Evolutionary conservation across 805 yeast species (phyloP), one percentile per base, ranked within the genome.

Genomic region (Teunomyces funiuensis): DNA sequence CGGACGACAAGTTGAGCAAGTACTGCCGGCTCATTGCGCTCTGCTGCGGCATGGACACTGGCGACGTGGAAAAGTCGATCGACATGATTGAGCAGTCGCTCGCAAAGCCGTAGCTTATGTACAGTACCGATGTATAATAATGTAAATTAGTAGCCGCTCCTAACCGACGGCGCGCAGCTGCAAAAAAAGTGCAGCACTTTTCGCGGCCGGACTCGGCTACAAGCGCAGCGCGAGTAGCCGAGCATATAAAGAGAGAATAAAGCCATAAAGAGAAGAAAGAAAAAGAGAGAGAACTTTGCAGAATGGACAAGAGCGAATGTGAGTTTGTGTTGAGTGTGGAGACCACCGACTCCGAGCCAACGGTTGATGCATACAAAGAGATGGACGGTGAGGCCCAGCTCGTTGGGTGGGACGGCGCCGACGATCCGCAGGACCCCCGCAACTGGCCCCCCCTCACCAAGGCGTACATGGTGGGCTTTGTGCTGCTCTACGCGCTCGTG

Each of bases 371-470:
- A n/a, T 80, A 75, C 54, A 63, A 64, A 23, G 55, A 58, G 4
- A 60, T 79, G 7, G 87, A 83, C 51, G n/a, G n/a, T n/a, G n/a
- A n/a, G n/a, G 87, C 86, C 0, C 86, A 83, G 51, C 62, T 83
- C 36, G 80, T 83, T 8, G 74, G 85, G 1, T 83, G 87, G 87
- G 79, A 80, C 23, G 80, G 82, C 3, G 72, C 69, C 13, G 73
- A 76, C 39, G 89, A 83, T 52, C 80, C 82, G 0, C 63, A 60
- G 10, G 37, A 31, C 54, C 88, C 89, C n/a, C 62, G 84, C 43
- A 83, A 83, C 56, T 83, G 87, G 87, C 20, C 72, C 0, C 18
- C 40, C 1, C 13, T 41, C 2, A 53, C 63, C 33, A 81, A 82
- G 52, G 58, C 71, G 52, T 43, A 55, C 11, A 69, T 75, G 37